A percentile compares a stretch with the other conserved stretches of the same genome.
Evolutionary conservation across 352 stramenopile species (phyloP).

Genomic region (Phytophthora fragariaefolia): DNA sequence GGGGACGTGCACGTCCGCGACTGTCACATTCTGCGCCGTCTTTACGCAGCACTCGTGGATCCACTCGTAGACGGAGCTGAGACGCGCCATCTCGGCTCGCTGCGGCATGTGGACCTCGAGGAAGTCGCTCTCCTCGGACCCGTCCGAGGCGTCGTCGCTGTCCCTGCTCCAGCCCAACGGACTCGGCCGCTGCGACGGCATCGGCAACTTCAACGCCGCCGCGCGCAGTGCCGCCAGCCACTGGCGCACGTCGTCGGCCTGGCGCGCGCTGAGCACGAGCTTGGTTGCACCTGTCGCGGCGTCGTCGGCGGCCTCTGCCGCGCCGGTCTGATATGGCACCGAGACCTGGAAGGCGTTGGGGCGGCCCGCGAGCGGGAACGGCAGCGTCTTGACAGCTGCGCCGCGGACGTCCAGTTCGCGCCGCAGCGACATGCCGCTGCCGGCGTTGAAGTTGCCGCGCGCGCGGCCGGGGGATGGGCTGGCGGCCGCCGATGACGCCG

Average conservation of each 20-base stretch:
- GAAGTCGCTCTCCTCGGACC: constrained; percentile 36
- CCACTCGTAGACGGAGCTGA: constrained; percentile 64
- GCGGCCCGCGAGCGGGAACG: constrained; percentile 55
- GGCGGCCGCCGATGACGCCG: constrained; percentile 17
- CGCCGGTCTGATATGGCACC: constrained; percentile 18
- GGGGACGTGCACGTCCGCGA: constrained; percentile 39
- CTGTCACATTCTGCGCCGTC: constrained; percentile 46
- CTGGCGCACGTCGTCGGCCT: constrained; percentile 46
- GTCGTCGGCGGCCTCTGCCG: neutral
- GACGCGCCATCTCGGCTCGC: constrained; percentile 43
- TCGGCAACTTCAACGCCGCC: constrained; percentile 22
- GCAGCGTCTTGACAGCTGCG: constrained; percentile 46
- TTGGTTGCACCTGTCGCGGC: constrained; percentile 13
- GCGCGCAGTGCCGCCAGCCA: constrained; percentile 52
- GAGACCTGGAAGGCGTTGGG: constrained; percentile 69
- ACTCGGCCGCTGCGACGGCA: constrained; percentile 10
- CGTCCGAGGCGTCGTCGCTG: constrained; percentile 17
- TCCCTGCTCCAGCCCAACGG: constrained; percentile 21
- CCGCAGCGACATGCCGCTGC: constrained; percentile 58
- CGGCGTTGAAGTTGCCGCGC: neutral
- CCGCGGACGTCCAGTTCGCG: constrained; percentile 50
- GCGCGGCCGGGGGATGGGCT: constrained; percentile 15
- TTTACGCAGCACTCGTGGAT: constrained; percentile 58
- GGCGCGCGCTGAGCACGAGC: constrained; percentile 59
- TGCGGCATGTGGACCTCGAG: constrained; percentile 41